Base-by-base conservation (phyloP, 305 asterid genomes). In the Plantago lanceolata region DNA sequence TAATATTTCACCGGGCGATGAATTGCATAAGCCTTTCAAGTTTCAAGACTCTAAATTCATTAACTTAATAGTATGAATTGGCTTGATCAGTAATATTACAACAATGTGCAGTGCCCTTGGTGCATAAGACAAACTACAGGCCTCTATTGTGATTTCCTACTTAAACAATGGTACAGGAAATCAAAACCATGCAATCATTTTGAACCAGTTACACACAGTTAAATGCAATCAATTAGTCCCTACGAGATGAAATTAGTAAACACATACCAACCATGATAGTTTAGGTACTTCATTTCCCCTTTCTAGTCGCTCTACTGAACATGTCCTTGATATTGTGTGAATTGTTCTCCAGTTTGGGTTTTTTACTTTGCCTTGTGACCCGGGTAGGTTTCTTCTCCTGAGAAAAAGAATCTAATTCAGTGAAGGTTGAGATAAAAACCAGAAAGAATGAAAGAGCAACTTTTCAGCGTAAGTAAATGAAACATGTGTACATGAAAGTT, bases 251-350 rank as follows among this genome's bases (percentile, higher is more conserved):
- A 19, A 59, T 19, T 26, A 35, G 19, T 57, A 7, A 18, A 19
- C 40, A 40, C 37, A 53, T 53, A 53, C 35, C 17, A 53, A 59
- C 35, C 49, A 17, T 19, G 69, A 54, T 18, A 24, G 28, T 1
- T 1, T 57, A 62, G 19, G 8, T 9, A 4, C 5, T 60, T 86
- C 68, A 87, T 59, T 74, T 82, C 57, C 81, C 76, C 66, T 71
- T 84, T 75, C 89, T 80, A 50, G 94, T 76, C 73, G 85, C 94
- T 72, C 92, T 70, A 69, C 74, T 79, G 79, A 93, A 93, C 97
- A 89, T 87, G 77, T 89, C 97, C 77, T 76, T 93, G 73, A 93
- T 93, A 67, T 85, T 93, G 2, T 83, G 79, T 9, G 96, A 81
- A 72, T 84, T 82, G 50, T 77, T 87, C 78, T 89, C 99, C 59